These are phyloP conservation scores for Ballota nigra DNA, from an alignment of 257 asterid species.

Conservation along the genomic window DNA sequence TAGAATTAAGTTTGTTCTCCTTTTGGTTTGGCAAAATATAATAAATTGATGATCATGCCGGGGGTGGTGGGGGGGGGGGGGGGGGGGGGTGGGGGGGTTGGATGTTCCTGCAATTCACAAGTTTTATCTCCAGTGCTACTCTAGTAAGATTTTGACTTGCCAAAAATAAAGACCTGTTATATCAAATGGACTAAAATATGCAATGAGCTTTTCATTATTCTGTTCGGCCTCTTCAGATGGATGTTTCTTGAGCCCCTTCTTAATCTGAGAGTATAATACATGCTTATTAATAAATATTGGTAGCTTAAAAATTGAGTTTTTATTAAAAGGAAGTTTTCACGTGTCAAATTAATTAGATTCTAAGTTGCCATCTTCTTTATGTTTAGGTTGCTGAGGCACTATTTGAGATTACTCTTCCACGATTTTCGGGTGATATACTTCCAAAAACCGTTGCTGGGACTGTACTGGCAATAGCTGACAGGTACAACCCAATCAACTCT, in stretches of 20 bases:
- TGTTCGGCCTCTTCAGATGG: constrained; percentile 8
- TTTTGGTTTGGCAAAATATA: too few species aligned
- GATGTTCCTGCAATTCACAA: too few species aligned
- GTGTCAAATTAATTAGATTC: constrained; percentile 17
- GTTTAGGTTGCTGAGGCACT: constrained; percentile 85
- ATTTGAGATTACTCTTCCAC: constrained; percentile 84
- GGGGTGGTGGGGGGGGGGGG: too few species aligned
- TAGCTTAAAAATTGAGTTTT: neutral
- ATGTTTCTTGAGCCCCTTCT: neutral
- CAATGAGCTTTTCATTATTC: neutral
- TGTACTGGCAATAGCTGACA: constrained; percentile 80
- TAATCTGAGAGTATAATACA: constrained; percentile 14
- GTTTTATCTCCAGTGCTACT: neutral
- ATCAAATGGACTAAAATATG: constrained; percentile 1
- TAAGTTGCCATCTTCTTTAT: constrained; percentile 16
- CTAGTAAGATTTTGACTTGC: constrained; percentile 2
- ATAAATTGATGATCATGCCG: too few species aligned
- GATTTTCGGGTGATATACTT: constrained; percentile 84
- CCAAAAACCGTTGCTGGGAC: constrained; percentile 89
- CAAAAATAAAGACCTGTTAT: neutral
- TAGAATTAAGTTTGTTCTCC: too few species aligned
- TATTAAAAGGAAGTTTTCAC: neutral
- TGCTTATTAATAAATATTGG: constrained; percentile 14
- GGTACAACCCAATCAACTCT: constrained; percentile 39
- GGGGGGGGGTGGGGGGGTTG: too few species aligned